Evolutionary conservation across 2,329 filamentous ascomycete species (phyloP).

Genomic region (Ceratocystis cubensis): DNA sequence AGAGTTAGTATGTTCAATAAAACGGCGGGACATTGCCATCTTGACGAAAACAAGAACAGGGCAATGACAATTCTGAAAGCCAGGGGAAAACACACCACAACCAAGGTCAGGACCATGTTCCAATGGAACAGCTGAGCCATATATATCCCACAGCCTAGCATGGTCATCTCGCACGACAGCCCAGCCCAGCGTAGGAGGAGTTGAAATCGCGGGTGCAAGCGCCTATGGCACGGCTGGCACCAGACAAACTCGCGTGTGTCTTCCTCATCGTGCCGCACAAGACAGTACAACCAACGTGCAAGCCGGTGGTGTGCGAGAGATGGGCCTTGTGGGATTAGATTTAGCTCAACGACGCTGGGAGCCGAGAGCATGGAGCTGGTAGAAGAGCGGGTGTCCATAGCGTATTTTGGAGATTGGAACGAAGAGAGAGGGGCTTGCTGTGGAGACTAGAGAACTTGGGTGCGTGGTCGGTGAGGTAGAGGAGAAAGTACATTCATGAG

Average conservation of each 20-base stretch:
- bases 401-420: neutral
- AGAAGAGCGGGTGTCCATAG: neutral
- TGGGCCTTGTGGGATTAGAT: neutral
- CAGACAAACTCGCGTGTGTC: neutral
- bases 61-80: neutral
- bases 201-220: neutral
- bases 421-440: neutral
- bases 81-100: neutral
- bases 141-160: neutral
- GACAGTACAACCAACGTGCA: neutral
- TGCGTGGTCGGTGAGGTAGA: neutral
- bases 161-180: neutral
- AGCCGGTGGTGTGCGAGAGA: neutral
- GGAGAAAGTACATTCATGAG: neutral
- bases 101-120: neutral
- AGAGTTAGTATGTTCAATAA: neutral
- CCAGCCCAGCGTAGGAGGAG: neutral
- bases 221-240: neutral
- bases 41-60: neutral
- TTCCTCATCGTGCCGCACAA: neutral
- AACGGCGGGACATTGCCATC: neutral
- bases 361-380: too few relatives aligned
- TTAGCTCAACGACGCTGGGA: neutral
- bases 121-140: neutral
- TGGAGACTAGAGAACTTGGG: neutral